Base-by-base conservation (phyloP, 495 filamentous ascomycete species). In the Darksidea phi region DNA sequence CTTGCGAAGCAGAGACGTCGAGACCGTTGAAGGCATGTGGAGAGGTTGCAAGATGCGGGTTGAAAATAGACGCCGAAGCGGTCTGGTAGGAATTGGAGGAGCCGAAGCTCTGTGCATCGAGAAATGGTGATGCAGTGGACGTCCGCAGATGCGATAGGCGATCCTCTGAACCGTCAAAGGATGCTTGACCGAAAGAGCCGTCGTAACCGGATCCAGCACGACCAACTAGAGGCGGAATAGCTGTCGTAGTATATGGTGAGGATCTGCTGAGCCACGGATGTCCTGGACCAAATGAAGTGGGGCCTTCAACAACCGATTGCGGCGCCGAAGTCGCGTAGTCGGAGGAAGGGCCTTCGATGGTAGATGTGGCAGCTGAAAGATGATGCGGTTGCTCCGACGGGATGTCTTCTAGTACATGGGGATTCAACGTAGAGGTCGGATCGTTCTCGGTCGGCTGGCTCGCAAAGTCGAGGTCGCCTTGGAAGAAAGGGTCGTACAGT, bases 401-500 rank as follows among this genome's bases (percentile, higher is more conserved):
- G 26, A 63, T 43, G 48, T 53, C 54, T 21, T 63, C 59, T 18
- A 47, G 17, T 17, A 56, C 28, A 32, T 64, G 49, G 23, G 38
- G 54, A 26, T 61, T 42, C 20, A 21, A 38, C 24, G 42, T 21
- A 34, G 37, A 54, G 36, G 21, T 50, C 21, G 34, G 7, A 28
- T 23, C 15, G 24, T 42, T 36, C 23, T 59, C 36, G 21, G 21
- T 17, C 32, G 28, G 20, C 8, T 11, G 25, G 4, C 56, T 45
- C 12, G 57, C 37, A 32, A 64, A 51, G 32, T 47, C 56, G 18
- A 26, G n/a, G 50, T 67, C 66, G 24, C 54, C 56, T 60, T 64
- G 61, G 53, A 61, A 68, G 18, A 64, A 46, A 0, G 61, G 48
- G 37, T 68, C 61, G 45, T 57, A 65, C 25, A 64, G 2, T 21